These are phyloP conservation scores for Globisporangium okanoganense DNA, from an alignment of 352 stramenopile genomes.

Conservation along the genomic window DNA sequence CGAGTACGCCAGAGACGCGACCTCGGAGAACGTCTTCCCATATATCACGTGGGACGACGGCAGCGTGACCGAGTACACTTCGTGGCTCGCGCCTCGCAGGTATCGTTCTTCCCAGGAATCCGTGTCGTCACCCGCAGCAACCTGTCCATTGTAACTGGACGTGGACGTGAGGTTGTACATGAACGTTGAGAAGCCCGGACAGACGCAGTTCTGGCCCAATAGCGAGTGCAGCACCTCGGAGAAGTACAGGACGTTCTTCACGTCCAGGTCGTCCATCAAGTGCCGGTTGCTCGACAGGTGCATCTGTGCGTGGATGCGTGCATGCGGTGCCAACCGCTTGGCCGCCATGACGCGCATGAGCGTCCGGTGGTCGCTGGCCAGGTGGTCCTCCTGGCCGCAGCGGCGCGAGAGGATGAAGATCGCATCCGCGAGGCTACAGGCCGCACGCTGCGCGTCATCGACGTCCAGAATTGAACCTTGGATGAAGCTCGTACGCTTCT, in stretches of 20 bases:
- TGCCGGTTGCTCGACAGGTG: slow-evolving; percentile 72
- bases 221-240: slow-evolving; percentile 77
- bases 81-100: slow-evolving; percentile 65
- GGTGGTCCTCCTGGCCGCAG: slow-evolving; percentile 61
- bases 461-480: slow-evolving; percentile 78
- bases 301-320: slow-evolving; percentile 70
- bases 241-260: slow-evolving; percentile 79
- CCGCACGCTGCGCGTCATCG: slow-evolving; percentile 70
- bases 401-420: slow-evolving; percentile 79
- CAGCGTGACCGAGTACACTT: slow-evolving; percentile 74
- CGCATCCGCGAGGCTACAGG: slow-evolving; percentile 53
- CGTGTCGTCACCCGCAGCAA: slow-evolving; percentile 20
- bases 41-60: slow-evolving; percentile 47
- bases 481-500: slow-evolving; percentile 80
- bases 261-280: slow-evolving; percentile 68
- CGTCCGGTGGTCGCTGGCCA: slow-evolving; percentile 71
- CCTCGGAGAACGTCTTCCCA: slow-evolving; percentile 75
- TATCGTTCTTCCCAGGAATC: slow-evolving; percentile 74
- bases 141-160: slow-evolving; percentile 53
- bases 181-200: slow-evolving; percentile 81
- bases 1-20: slow-evolving; percentile 71
- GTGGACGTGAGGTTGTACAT: slow-evolving; percentile 86
- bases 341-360: slow-evolving; percentile 78
- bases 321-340: slow-evolving; percentile 51
- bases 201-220: slow-evolving; percentile 84